phyloP scores from a whole-genome alignment of 1,284 basidiomycete species.

The Paramarasmius palmivorus region DNA sequence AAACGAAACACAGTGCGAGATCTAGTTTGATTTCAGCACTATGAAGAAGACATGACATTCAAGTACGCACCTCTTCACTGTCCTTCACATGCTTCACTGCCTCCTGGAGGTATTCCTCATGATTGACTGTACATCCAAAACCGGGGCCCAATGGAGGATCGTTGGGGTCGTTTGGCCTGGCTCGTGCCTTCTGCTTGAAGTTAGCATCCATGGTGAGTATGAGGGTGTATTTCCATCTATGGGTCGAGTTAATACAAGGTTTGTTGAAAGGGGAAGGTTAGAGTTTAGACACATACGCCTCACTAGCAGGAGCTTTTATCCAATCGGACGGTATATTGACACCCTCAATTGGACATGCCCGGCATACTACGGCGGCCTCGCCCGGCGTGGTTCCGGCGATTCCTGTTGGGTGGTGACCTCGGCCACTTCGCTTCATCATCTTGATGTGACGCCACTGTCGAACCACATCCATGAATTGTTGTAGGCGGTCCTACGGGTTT shows the following conservation, averaged over 20 bases:
- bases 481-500: neutral
- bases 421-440: neutral
- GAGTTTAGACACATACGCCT: slow-evolving; percentile 19
- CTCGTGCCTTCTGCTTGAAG: slow-evolving; percentile 9
- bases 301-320: slow-evolving; percentile 16
- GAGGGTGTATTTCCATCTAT: slow-evolving; percentile 16
- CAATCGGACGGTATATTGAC: slow-evolving; percentile 10
- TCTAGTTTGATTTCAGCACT: too few species aligned
- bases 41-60: too few species aligned
- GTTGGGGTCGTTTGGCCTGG: slow-evolving; percentile 5
- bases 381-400: neutral
- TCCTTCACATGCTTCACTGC: slow-evolving; percentile 1
- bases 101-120: slow-evolving; percentile 3
- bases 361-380: neutral
- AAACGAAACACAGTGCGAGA: slow-evolving; percentile 17
- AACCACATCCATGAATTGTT: neutral
- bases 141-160: slow-evolving; percentile 14
- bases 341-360: neutral
- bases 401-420: neutral
- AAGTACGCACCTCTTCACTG: slow-evolving; percentile 14
- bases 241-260: too few species aligned
- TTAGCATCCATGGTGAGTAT: slow-evolving; percentile 15
- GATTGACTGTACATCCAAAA: slow-evolving; percentile 13
- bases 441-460: neutral
- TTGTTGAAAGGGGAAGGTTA: neutral